Percentiles rank a stretch among this genome's conserved stretches.
Conservation (phyloP, 495 filamentous ascomycete species). For the Viridothelium virens region DNA sequence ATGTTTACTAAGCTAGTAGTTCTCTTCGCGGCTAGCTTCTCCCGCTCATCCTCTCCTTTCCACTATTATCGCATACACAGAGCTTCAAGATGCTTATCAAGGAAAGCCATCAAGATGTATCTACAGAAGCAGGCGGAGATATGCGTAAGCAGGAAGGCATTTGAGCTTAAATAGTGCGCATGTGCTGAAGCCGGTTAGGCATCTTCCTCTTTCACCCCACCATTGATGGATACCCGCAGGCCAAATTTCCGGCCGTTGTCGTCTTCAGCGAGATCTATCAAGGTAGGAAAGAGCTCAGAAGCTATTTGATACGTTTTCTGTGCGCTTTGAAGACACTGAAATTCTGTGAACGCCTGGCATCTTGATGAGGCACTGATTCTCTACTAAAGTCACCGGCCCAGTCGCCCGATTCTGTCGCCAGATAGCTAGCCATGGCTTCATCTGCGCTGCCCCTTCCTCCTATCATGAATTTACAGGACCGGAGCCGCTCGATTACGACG, state of each 20-base stretch:
- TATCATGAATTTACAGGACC: conserved; percentile 92
- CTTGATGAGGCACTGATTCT: too few relatives aligned
- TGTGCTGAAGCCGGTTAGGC: conserved; percentile 43
- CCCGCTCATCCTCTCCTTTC: too few relatives aligned
- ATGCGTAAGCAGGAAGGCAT: conserved; percentile 48
- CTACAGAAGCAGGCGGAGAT: conserved; percentile 54
- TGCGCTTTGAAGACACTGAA: not conserved
- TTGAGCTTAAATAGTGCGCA: not conserved
- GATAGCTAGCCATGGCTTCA: conserved; percentile 89
- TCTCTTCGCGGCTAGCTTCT: too few relatives aligned
- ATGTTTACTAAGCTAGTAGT: too few relatives aligned
- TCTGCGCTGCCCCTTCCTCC: conserved; percentile 79
- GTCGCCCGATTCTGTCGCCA: conserved; percentile 86
- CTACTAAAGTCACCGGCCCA: conserved; percentile 69
- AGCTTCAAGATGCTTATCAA: conserved; percentile 54
- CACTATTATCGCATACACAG: too few relatives aligned
- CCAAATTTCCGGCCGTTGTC: conserved; percentile 83
- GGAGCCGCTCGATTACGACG: conserved; percentile 78
- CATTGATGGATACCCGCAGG: conserved; percentile 76
- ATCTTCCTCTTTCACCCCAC: conserved; percentile 85
- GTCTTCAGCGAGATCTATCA: conserved; percentile 96
- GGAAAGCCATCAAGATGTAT: conserved; percentile 59
- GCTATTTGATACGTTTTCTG: conserved; percentile 11
- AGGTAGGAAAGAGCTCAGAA: conserved; percentile 45
- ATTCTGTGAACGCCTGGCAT: not conserved